Percentiles rank a stretch among this genome's conserved stretches.
These are phyloP conservation scores for Trichomonas gallinae DNA, from an alignment of 208 protist species.

Conservation along the genomic window DNA sequence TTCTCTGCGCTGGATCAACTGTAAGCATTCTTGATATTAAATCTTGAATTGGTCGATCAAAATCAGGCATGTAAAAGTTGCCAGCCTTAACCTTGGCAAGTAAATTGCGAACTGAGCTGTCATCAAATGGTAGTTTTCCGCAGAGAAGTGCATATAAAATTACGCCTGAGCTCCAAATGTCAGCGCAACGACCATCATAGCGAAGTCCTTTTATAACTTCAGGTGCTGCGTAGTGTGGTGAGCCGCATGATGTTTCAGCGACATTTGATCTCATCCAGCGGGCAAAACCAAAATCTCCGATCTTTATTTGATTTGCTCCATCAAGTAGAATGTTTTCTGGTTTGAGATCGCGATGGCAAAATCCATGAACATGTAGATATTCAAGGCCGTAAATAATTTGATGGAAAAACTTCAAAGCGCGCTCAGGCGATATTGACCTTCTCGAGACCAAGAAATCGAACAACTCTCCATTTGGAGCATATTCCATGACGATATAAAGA, in stretches of 20 bases:
- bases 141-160: constrained; percentile 2
- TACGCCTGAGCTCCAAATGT: constrained; percentile 3
- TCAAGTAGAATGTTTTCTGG: constrained; percentile 3
- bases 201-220: not conserved
- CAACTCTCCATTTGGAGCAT: constrained; percentile 87
- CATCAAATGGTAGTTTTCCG: not conserved
- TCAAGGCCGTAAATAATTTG: constrained; percentile 86
- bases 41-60: constrained; percentile 17
- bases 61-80: not conserved
- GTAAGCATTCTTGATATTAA: constrained; percentile 24
- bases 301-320: not conserved
- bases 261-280: not conserved
- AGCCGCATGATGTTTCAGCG: not conserved
- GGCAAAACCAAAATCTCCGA: not conserved
- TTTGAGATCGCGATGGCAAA: not conserved
- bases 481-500: constrained; percentile 98
- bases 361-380: constrained; percentile 67
- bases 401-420: constrained; percentile 82
- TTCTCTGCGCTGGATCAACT: not conserved
- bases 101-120: not conserved
- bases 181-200: not conserved
- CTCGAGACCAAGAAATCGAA: constrained; percentile 96
- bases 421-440: constrained; percentile 52
- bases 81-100: not conserved
- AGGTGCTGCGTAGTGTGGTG: constrained; percentile 9